Evolutionary conservation across 2,329 filamentous ascomycete genomes (phyloP), one percentile per base, ranked within the genome.

Genomic region (Colletotrichum tofieldiae): DNA sequence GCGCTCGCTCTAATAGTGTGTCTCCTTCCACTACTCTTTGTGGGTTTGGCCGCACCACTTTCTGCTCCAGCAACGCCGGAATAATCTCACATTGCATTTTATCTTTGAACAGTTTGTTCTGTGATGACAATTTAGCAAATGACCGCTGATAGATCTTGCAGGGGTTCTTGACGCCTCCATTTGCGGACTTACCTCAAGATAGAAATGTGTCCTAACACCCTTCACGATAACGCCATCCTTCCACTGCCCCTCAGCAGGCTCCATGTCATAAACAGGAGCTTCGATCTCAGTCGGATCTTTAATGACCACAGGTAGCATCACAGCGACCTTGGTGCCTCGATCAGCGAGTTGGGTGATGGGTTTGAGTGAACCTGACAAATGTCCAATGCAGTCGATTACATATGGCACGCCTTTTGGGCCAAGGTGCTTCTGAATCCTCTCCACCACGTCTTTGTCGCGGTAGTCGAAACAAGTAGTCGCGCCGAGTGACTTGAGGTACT

Each of bases 271-370:
- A 73, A 86, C 82, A 0, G 90, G 89, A 70, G 79, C 81, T 23
- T 84, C 79, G 0, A 81, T 81, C 5, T 84, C 82, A 0, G 81
- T 85, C 0, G 89, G 85, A 72, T 91, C 86, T 54, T 80, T 84
- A 55, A 90, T 74, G 68, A 92, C 89, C 20, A 92, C 85, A 0
- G 90, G 90, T 7, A 93, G 78, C 80, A 92, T 84, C 20, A 91
- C 79, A 0, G 89, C 90, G 0, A 92, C 88, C 32, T 80, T 88
- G 5, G 83, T 80, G 0, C 88, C 88, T 1, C 65, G 77, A 70
- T 83, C 79, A 0, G 87, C 88, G 32, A 92, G 81, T 74, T 83
- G 83, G 6, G 84, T 82, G 43, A 92, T 79, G 2, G 86, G 88
- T 41, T 76, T 75, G 7, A 91, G 74, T 7, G 85, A 86, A 0